Conservation (phyloP, 306 rosid species). For the Pterocarpus macrocarpus region DNA sequence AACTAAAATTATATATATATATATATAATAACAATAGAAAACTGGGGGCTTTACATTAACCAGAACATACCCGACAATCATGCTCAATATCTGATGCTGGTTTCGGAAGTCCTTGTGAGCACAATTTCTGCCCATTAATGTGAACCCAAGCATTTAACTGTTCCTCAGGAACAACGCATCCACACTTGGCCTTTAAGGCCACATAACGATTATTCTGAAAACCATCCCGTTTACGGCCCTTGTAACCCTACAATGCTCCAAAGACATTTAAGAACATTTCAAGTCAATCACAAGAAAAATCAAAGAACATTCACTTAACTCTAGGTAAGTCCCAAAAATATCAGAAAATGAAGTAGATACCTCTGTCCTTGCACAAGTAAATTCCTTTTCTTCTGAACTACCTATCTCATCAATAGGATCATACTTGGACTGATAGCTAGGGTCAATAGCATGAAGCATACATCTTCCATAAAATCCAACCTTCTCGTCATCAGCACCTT, state of each 20-base stretch:
- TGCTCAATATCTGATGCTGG: slow-evolving; percentile 57
- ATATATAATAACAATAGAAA: slow-evolving; percentile 16
- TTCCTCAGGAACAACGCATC: slow-evolving; percentile 74
- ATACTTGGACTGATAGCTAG: slow-evolving; percentile 43
- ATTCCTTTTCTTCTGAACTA: slow-evolving; percentile 51
- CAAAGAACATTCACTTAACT: not conserved
- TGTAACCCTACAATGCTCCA: slow-evolving; percentile 63
- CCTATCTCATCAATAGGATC: slow-evolving; percentile 46
- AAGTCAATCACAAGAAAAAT: slow-evolving; percentile 1
- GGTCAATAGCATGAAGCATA: slow-evolving; percentile 61
- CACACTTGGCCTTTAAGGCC: slow-evolving; percentile 50
- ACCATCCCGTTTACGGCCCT: slow-evolving; percentile 71
- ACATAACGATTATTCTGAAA: slow-evolving; percentile 43
- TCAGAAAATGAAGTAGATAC: slow-evolving; percentile 45
- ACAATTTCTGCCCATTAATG: slow-evolving; percentile 66
- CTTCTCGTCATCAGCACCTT: slow-evolving; percentile 63
- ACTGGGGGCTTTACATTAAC: slow-evolving; percentile 30
- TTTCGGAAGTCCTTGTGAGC: slow-evolving; percentile 55
- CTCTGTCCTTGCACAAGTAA: slow-evolving; percentile 69
- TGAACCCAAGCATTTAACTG: slow-evolving; percentile 80
- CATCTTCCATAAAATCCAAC: slow-evolving; percentile 78
- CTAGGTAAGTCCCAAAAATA: not conserved
- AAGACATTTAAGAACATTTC: slow-evolving; percentile 10
- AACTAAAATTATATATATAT: not conserved
- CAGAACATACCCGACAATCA: slow-evolving; percentile 70